These are phyloP conservation scores for Vitis amurensis DNA, from an alignment of 164 flowering plant genomes.

Conservation along the genomic window DNA sequence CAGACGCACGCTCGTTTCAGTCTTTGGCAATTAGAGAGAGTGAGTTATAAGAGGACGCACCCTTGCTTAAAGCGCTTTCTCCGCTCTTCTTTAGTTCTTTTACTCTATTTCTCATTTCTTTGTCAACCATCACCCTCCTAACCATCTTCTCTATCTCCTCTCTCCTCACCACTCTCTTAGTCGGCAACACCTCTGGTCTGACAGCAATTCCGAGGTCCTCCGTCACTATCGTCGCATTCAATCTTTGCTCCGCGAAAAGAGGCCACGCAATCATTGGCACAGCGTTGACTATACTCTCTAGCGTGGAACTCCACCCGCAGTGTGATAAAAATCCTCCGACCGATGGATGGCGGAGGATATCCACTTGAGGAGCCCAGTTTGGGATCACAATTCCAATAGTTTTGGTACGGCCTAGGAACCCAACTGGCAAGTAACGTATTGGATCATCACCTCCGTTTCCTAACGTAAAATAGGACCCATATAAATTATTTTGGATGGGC, in stretches of 20 bases:
- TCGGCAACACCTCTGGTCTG: neutral
- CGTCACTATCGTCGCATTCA: constrained; percentile 17
- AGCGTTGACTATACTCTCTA: constrained; percentile 23
- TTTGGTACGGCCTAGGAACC: constrained; percentile 12
- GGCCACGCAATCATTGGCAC: constrained; percentile 33
- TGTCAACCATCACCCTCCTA: neutral
- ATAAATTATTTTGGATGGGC: neutral
- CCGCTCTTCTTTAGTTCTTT: neutral
- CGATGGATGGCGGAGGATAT: constrained; percentile 13
- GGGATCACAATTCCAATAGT: constrained; percentile 13
- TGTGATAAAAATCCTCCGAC: constrained; percentile 7
- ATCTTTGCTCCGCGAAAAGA: constrained; percentile 20
- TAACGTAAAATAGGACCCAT: constrained; percentile 1
- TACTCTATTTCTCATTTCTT: constrained; percentile 2
- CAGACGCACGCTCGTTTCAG: neutral
- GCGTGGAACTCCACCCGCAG: constrained; percentile 24
- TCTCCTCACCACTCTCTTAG: neutral
- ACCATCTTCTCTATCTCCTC: constrained; percentile 7
- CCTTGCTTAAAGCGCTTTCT: neutral
- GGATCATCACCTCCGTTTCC: neutral
- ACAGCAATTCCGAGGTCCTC: constrained; percentile 15
- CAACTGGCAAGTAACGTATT: constrained; percentile 9
- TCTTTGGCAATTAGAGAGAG: neutral
- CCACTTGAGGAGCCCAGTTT: constrained; percentile 22
- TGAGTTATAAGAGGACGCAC: neutral